A percentile compares a stretch with the other conserved stretches of the same genome.
These are phyloP conservation scores for Penicillium crystallinum DNA, from an alignment of 495 filamentous ascomycete species.

Conservation along the genomic window DNA sequence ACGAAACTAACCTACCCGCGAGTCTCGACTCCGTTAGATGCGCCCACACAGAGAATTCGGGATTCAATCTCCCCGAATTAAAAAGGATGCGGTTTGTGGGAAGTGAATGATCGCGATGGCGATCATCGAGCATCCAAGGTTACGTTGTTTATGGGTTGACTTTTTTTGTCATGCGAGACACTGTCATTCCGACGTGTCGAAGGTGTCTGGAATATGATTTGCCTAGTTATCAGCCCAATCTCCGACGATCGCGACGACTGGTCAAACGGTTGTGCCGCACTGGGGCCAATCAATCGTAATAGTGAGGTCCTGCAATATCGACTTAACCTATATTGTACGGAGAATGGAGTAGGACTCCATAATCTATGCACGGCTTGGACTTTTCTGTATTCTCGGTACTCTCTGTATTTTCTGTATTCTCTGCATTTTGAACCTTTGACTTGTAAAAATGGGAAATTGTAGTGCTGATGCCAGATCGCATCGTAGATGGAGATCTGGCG, in stretches of 20 bases:
- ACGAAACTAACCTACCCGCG: conserved; percentile 8
- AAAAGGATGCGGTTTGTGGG: neutral
- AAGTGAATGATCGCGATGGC: conserved; percentile 21
- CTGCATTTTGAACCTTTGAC: no score
- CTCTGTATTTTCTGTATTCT: no score
- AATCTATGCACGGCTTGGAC: no score
- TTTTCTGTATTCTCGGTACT: no score
- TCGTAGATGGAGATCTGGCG: neutral
- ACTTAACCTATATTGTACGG: neutral
- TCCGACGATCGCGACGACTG: conserved; percentile 7
- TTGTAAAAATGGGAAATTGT: neutral
- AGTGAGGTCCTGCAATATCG: neutral
- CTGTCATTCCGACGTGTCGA: conserved; percentile 1
- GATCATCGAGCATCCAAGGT: conserved; percentile 22
- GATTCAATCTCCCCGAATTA: neutral
- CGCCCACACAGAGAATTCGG: conserved; percentile 4
- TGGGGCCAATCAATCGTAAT: conserved; percentile 2
- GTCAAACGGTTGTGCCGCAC: conserved; percentile 4
- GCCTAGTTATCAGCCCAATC: neutral
- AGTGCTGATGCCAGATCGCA: neutral
- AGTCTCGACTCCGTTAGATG: conserved; percentile 12
- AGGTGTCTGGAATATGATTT: neutral
- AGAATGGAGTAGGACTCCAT: neutral
- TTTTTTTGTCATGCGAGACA: neutral
- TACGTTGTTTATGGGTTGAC: conserved; percentile 1